Conservation (phyloP, 768 basidiomycete genomes). For the Hysterangium stoloniferum region DNA sequence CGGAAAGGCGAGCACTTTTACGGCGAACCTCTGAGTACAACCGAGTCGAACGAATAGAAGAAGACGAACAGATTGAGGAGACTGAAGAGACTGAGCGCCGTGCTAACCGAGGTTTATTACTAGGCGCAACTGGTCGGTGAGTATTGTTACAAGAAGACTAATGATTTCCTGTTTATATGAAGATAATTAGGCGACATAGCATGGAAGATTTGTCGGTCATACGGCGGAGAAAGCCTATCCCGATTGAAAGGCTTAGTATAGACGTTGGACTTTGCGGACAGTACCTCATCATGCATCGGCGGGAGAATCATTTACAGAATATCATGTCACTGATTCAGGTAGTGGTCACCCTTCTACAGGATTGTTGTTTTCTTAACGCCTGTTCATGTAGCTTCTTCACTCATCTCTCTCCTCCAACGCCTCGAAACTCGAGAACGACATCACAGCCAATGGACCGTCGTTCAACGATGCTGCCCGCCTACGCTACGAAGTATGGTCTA, state of each 20-base stretch:
- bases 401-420: slow-evolving; percentile 46
- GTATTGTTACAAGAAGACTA: too few species aligned
- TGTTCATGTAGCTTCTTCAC: background rate
- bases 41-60: slow-evolving; percentile 10
- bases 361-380: too few species aligned
- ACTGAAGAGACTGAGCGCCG: slow-evolving; percentile 4
- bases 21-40: slow-evolving; percentile 6
- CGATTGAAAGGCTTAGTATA: slow-evolving; percentile 59
- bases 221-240: slow-evolving; percentile 38
- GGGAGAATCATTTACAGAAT: slow-evolving; percentile 61
- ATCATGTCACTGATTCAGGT: slow-evolving; percentile 54
- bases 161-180: slow-evolving; percentile 6
- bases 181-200: slow-evolving; percentile 44
- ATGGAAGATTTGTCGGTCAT: slow-evolving; percentile 56
- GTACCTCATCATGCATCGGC: slow-evolving; percentile 56
- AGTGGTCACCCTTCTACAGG: slow-evolving; percentile 16
- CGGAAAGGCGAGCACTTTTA: slow-evolving; percentile 12
- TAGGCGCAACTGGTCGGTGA: slow-evolving; percentile 19
- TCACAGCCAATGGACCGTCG: slow-evolving; percentile 42
- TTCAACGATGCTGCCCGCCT: slow-evolving; percentile 22
- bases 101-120: background rate
- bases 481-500: slow-evolving; percentile 1
- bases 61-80: slow-evolving; percentile 3
- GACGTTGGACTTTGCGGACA: slow-evolving; percentile 77
- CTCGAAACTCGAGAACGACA: slow-evolving; percentile 48